phyloP scores from a whole-genome alignment of 805 yeast species.

The Wickerhamiella spandovensis region DNA sequence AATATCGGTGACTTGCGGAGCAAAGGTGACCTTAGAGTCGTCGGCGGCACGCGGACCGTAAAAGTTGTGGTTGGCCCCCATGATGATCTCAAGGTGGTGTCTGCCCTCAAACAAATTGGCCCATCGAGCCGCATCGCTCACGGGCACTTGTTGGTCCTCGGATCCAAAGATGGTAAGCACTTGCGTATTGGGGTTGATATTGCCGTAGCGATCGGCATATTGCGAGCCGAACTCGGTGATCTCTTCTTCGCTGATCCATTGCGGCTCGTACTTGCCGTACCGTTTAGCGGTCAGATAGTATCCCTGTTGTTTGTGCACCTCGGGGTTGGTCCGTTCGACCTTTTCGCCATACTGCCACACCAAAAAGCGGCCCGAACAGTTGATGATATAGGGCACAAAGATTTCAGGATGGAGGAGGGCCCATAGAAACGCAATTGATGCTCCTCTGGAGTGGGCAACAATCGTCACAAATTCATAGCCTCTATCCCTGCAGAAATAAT shows the following conservation, averaged over 20 bases:
- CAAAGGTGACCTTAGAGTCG: constrained; percentile 39
- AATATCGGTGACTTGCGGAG: constrained; percentile 35
- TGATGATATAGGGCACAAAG: constrained; percentile 50
- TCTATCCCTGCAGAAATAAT: constrained; percentile 20
- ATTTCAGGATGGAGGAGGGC: constrained; percentile 29
- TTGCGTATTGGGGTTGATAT: constrained; percentile 27
- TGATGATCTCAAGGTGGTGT: constrained; percentile 44
- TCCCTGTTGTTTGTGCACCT: constrained; percentile 26
- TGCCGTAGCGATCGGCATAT: neutral
- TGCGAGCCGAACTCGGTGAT: constrained; percentile 29
- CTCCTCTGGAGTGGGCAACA: constrained; percentile 73
- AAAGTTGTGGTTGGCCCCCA: constrained; percentile 71
- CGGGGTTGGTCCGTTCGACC: constrained; percentile 4
- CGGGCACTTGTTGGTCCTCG: constrained; percentile 51
- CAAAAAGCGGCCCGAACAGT: constrained; percentile 58
- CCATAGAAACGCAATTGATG: constrained; percentile 64
- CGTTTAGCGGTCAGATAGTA: constrained; percentile 30
- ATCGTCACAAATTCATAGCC: constrained; percentile 41
- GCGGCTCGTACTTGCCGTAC: constrained; percentile 33
- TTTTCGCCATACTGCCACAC: constrained; percentile 6
- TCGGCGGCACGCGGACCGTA: constrained; percentile 32
- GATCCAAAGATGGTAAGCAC: constrained; percentile 63
- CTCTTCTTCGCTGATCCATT: constrained; percentile 33
- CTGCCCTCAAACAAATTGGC: constrained; percentile 46
- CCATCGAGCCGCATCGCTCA: constrained; percentile 45